Conservation (phyloP, 192 early-diverging fungal genomes). For the Jimgerdemannia lactiflua region DNA sequence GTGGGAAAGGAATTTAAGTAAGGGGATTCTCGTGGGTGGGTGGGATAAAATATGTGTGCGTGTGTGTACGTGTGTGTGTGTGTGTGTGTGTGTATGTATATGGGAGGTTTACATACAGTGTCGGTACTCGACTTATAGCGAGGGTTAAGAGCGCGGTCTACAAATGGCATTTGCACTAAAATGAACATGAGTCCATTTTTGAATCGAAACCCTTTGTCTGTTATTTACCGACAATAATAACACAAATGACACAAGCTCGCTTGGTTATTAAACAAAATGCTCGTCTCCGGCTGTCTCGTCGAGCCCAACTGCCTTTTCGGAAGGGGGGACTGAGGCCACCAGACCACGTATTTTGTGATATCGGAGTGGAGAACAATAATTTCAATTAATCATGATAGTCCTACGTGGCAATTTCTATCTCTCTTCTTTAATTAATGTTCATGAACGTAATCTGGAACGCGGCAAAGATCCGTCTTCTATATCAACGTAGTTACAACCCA, state of each 20-base stretch:
- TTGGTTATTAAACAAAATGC: neutral
- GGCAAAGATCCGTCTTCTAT: neutral
- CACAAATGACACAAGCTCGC: too few species aligned
- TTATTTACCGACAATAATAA: too few species aligned
- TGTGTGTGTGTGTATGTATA: too few species aligned
- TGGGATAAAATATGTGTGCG: neutral
- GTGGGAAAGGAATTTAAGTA: conserved; percentile 56
- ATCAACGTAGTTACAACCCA: conserved; percentile 33
- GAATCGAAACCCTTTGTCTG: too few species aligned
- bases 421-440: neutral
- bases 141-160: too few species aligned
- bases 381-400: neutral
- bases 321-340: too few species aligned
- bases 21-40: neutral
- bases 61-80: neutral
- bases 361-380: neutral
- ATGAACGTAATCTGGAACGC: neutral
- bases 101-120: too few species aligned
- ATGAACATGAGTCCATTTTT: too few species aligned
- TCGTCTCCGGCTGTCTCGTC: neutral
- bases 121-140: too few species aligned
- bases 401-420: neutral
- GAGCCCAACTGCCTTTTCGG: too few species aligned
- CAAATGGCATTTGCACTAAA: too few species aligned
- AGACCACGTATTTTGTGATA: neutral